phyloP scores from a whole-genome alignment of 2,329 filamentous ascomycete genomes.

The Paradendryphiella salina region DNA sequence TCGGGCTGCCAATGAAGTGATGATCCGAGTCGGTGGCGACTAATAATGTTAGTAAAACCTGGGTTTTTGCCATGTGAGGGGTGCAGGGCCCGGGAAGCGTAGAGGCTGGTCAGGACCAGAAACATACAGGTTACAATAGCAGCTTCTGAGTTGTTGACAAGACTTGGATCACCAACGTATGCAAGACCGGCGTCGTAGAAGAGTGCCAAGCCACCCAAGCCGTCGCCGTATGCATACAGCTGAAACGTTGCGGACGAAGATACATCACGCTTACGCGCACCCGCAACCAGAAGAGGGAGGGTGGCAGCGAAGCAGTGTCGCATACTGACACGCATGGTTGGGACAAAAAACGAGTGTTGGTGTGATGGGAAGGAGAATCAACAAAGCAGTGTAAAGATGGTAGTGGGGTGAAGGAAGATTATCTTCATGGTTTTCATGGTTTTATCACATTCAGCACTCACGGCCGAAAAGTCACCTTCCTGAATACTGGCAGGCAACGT shows the following conservation, averaged over 20 bases:
- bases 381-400: neutral
- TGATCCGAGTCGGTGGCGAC: neutral
- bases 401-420: too few relatives aligned
- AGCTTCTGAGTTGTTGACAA: neutral
- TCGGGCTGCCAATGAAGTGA: neutral
- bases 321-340: neutral
- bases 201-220: conserved; percentile 19
- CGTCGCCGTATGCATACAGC: conserved; percentile 21
- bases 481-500: too few relatives aligned
- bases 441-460: too few relatives aligned
- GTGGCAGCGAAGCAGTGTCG: neutral
- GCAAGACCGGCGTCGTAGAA: conserved; percentile 19
- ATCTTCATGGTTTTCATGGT: too few relatives aligned
- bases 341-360: neutral
- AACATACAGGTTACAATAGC: conserved; percentile 3
- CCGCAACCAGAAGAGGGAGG: neutral
- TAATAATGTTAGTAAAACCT: neutral
- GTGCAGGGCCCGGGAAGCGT: too few relatives aligned
- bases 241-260: conserved; percentile 6
- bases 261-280: neutral
- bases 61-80: too few relatives aligned
- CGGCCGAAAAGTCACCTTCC: too few relatives aligned
- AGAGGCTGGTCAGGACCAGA: neutral
- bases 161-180: neutral
- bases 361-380: neutral